Base-by-base conservation (phyloP, 371 early-diverging fungal species). In the Mucor irregularis region DNA sequence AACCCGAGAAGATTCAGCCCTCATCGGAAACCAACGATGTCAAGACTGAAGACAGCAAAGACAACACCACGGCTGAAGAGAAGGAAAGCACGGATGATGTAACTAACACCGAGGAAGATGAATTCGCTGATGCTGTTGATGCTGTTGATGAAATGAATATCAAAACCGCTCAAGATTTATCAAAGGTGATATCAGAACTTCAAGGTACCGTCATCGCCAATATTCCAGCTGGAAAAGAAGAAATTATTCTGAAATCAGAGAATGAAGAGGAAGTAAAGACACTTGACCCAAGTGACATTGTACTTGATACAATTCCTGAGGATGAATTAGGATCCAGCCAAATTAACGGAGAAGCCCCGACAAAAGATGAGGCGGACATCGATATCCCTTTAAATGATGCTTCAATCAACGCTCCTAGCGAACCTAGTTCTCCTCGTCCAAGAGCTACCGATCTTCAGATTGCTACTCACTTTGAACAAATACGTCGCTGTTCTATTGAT, bases 361-460 rank as follows among this genome's bases (percentile, higher is more conserved):
- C 35, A n/a, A 30, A 49, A 33, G 39, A 49, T 8, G 37, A 48
- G 2, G 28, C 45, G 26, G 46, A 34, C 17, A 34, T 35, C 33
- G 43, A 45, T 34, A 25, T 34, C 19, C 11, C 49, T 31, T 29
- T 45, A n/a, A 25, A 22, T 17, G 43, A 52, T 38, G 16, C 9
- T 44, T 11, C 25, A 13, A 44, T 54, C 6, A 30, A 22, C 34
- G 62, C 62, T 24, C 43, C 35, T 5, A 69, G 59, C 46, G 69
- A 58, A 38, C 65, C 65, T 14, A 31, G 47, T 26, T 62, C 65
- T 14, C 69, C 65, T 16, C 57, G 52, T 24, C 62, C 66, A 25
- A 50, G 21, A 13, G 35, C 53, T 11, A 43, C 52, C 16, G 45
- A 51, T 26, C 17, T 56, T 10, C 29, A 46, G 19, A 44, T 58